Evolutionary conservation across 164 flowering plant genomes (phyloP).

Genomic region (Aristolochia californica): DNA sequence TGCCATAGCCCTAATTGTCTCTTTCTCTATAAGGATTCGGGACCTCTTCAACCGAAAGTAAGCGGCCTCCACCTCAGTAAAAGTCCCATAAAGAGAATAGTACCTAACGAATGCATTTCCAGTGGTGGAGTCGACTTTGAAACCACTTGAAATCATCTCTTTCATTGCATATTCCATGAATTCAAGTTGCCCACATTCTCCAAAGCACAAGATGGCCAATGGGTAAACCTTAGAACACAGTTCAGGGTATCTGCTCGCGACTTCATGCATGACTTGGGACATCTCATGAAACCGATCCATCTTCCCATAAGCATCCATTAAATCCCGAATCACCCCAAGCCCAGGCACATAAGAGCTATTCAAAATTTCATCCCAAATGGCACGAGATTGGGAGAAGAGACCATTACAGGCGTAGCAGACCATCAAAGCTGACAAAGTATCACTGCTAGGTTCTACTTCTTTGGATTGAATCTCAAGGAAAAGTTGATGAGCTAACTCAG

Average conservation of each 20-base stretch:
- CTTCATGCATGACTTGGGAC: conserved; percentile 27
- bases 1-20: conserved; percentile 66
- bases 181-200: conserved; percentile 50
- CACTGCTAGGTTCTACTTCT: conserved; percentile 19
- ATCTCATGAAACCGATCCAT: conserved; percentile 38
- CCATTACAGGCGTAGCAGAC: conserved; percentile 53
- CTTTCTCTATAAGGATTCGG: conserved; percentile 50
- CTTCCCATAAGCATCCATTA: conserved; percentile 47
- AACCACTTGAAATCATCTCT: conserved; percentile 52
- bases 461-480: conserved; percentile 28
- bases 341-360: conserved; percentile 46
- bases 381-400: conserved; percentile 26
- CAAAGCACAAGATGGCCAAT: conserved; percentile 56
- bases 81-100: conserved; percentile 51
- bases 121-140: conserved; percentile 40
- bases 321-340: conserved; percentile 27
- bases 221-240: conserved; percentile 33
- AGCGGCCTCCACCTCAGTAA: conserved; percentile 59
- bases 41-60: conserved; percentile 59
- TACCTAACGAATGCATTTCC: conserved; percentile 56
- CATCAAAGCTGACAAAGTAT: conserved; percentile 42
- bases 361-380: conserved; percentile 51
- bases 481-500: conserved; percentile 25
- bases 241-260: conserved; percentile 25
- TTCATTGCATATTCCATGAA: conserved; percentile 55